Evolutionary conservation across 2,329 filamentous ascomycete species (phyloP).

Genomic region (Didymellaceae sp.): DNA sequence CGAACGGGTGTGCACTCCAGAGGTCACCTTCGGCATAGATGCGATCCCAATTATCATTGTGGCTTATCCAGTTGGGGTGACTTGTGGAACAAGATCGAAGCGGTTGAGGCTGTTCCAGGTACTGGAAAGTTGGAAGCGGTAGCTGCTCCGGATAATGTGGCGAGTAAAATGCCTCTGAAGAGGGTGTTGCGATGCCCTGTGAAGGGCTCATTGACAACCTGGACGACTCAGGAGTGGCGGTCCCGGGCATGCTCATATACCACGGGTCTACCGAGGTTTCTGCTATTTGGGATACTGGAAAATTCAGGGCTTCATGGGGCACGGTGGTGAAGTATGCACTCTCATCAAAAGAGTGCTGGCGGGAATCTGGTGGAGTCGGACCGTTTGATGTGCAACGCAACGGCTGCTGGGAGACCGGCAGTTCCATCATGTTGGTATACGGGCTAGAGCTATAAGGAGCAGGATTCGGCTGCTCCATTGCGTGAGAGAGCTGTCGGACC

Average conservation of each 20-base stretch:
- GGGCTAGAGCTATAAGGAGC: conserved; percentile 17
- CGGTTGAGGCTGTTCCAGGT: conserved; percentile 6
- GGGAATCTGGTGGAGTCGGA: conserved; percentile 2
- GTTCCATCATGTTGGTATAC: conserved; percentile 15
- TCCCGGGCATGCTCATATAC: conserved; percentile 16
- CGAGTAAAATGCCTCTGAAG: conserved; percentile 21
- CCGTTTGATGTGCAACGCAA: conserved; percentile 2
- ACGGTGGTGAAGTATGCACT: conserved; percentile 5
- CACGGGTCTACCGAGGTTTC: conserved; percentile 20
- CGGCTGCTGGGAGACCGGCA: conserved; percentile 3
- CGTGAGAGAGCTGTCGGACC: conserved; percentile 5
- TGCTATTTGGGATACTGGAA: conserved; percentile 9
- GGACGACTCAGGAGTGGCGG: conserved; percentile 22
- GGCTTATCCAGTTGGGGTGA: conserved; percentile 5
- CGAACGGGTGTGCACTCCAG: conserved; percentile 12
- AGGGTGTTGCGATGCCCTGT: conserved; percentile 10
- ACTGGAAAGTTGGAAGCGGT: conserved; percentile 3
- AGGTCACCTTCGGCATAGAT: conserved; percentile 1
- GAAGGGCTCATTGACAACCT: conserved; percentile 15
- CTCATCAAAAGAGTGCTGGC: conserved; percentile 16
- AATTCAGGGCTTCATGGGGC: conserved; percentile 1
- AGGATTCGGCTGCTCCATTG: conserved; percentile 19
- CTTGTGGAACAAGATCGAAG: conserved; percentile 3
- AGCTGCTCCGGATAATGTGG: conserved; percentile 16
- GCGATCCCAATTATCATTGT: conserved; percentile 6